Evolutionary conservation across 2,329 filamentous ascomycete genomes (phyloP).

Genomic region (Phialocephala subalpina): DNA sequence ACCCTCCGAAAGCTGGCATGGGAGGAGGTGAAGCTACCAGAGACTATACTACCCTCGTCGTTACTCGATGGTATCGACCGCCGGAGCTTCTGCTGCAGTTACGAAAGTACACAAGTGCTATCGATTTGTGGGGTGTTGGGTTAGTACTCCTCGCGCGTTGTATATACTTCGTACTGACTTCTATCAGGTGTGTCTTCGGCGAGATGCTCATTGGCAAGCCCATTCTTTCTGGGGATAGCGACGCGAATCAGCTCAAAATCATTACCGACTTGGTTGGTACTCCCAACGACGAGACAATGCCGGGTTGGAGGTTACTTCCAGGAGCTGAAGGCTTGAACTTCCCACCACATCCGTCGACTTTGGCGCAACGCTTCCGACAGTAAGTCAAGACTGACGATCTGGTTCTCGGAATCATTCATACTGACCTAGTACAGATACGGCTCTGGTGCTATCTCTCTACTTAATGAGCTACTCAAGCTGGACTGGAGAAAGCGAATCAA

Average conservation of each 20-base stretch:
- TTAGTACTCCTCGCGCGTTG: conserved; percentile 69
- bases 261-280: conserved; percentile 94
- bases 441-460: conserved; percentile 76
- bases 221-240: conserved; percentile 89
- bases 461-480: conserved; percentile 84
- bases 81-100: conserved; percentile 91
- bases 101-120: conserved; percentile 92
- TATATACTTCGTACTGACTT: conserved; percentile 74
- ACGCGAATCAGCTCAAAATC: conserved; percentile 87
- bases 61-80: conserved; percentile 96
- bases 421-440: conserved; percentile 59
- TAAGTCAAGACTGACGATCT: conserved; percentile 46
- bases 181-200: conserved; percentile 86
- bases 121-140: conserved; percentile 98
- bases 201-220: conserved; percentile 97
- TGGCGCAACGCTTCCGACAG: conserved; percentile 79
- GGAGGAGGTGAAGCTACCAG: conserved; percentile 85
- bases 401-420: conserved; percentile 12
- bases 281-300: conserved; percentile 91
- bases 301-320: conserved; percentile 84
- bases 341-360: conserved; percentile 66
- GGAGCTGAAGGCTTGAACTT: conserved; percentile 80
- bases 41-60: conserved; percentile 96
- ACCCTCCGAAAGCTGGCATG: conserved; percentile 76
- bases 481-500: conserved; percentile 92